These are phyloP conservation scores for Aspergillus tanneri DNA, from an alignment of 2,329 filamentous ascomycete species.

Conservation along the genomic window DNA sequence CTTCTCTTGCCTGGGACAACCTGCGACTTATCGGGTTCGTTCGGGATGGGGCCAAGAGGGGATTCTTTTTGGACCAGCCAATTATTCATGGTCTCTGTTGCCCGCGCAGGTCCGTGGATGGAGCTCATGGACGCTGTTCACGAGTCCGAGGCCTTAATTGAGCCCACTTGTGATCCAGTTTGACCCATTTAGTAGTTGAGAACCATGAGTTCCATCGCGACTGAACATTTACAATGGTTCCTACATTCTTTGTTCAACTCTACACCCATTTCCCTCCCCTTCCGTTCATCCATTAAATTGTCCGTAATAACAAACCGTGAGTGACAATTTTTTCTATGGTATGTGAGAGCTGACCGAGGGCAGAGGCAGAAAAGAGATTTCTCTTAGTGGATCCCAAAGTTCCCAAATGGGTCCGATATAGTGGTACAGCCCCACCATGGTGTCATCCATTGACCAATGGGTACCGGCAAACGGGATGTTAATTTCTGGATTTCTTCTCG, in stretches of 20 bases:
- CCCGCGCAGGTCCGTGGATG: conserved; percentile 14
- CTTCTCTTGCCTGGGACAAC: conserved; percentile 9
- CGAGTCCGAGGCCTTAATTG: conserved; percentile 2
- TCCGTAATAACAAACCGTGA: conserved; percentile 3
- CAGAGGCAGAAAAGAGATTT: conserved; percentile 10
- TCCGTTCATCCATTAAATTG: conserved; percentile 9
- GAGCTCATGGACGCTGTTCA: conserved; percentile 15
- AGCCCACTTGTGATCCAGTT: conserved; percentile 16
- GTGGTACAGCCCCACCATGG: conserved; percentile 18
- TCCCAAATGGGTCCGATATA: conserved; percentile 21
- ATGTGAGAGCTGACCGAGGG: conserved; percentile 3
- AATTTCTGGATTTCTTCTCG: conserved; percentile 19
- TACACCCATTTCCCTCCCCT: conserved; percentile 6
- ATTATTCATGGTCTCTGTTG: conserved; percentile 10
- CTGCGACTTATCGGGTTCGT: conserved; percentile 21
- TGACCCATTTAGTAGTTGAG: conserved; percentile 3
- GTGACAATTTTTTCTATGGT: background rate
- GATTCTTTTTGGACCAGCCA: conserved; percentile 19
- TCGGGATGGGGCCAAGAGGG: conserved; percentile 22
- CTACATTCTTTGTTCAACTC: background rate
- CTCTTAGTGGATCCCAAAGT: conserved; percentile 14
- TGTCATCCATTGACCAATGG: conserved; percentile 11
- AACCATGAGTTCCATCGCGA: conserved; percentile 2
- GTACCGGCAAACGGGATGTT: background rate
- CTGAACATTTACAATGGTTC: background rate